Base-by-base conservation (phyloP, 768 basidiomycete species). In the Collybia nuda region DNA sequence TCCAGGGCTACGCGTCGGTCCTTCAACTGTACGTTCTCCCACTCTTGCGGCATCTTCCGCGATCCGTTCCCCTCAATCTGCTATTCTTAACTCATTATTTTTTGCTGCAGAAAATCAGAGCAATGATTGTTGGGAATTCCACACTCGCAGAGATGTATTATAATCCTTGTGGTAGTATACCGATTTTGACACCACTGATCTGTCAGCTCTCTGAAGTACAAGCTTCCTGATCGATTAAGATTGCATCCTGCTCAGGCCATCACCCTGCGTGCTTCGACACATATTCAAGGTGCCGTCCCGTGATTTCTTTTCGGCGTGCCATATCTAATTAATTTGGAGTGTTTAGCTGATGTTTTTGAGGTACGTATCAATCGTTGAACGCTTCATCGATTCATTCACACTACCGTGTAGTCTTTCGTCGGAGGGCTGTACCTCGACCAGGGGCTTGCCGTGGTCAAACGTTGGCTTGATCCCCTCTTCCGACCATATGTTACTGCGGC, bases 391-490 rank as follows among this genome's bases (percentile, higher is more conserved):
- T 48, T n/a, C 35, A n/a, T 35, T 50, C 49, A 56, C n/a, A 19
- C 19, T n/a, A 28, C 37, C 7, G 22, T 41, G 28, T 56, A 92
- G 88, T 79, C 90, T 2, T 92, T 84, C 62, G 78, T 91, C 24
- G 90, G 89, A n/a, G 90, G 88, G 0, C 67, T 92, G 15, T 90
- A 80, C 69, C 64, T 76, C 42, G 89, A 90, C 47, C 82, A 84
- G 59, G 88, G 86, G 21, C 73, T 90, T 36, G 65, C 73, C 0
- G 69, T 63, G 5, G 81, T 83, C 39, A 72, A 74, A 51, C 38
- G 52, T 4, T 92, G 90, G 90, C 76, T 91, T 37, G 68, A 68
- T 47, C 62, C 65, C 1, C 78, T 92, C 43, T 79, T 92, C 61
- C 72, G 62, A 21, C 89, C 88, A 6, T 91, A 86, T 63, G 63